Evolutionary conservation across 73 alveolate genomes (phyloP).

Genomic region (Stentor roeselii): DNA sequence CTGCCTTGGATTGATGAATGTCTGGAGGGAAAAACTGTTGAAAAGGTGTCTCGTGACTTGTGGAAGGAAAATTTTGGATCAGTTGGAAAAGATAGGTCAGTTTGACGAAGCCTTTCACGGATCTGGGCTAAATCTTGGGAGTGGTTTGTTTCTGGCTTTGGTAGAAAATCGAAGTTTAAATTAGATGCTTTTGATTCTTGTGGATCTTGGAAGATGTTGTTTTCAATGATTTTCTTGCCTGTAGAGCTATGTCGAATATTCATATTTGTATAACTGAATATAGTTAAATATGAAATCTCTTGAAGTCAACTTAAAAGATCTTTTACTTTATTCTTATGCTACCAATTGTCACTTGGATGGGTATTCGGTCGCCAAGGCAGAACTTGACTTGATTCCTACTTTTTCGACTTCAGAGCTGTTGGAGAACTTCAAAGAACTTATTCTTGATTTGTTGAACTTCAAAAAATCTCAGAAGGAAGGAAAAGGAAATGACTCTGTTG

Average conservation of each 20-base stretch:
- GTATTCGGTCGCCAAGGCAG: not conserved
- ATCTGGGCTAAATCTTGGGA: not conserved
- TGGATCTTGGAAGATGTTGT: not conserved
- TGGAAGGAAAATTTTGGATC: not conserved
- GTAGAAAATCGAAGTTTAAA: not conserved
- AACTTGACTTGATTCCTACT: not conserved
- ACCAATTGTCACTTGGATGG: not conserved
- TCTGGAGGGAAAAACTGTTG: not conserved
- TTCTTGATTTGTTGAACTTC: not conserved
- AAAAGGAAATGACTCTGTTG: not conserved
- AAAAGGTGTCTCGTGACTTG: not conserved
- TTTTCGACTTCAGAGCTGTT: not conserved
- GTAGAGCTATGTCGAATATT: not conserved
- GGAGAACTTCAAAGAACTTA: not conserved
- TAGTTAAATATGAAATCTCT: not conserved
- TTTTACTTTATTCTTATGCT: not conserved
- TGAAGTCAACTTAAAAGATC: too few species aligned
- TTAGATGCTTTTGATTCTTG: not conserved
- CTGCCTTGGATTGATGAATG: not conserved
- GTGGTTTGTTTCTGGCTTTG: not conserved
- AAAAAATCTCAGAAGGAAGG: too few species aligned
- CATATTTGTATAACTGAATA: not conserved
- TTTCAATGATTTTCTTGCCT: not conserved
- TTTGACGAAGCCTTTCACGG: not conserved
- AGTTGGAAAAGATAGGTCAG: not conserved